Conservation (phyloP, 2,329 filamentous ascomycete species). For the Myriosclerotinia scirpicola region DNA sequence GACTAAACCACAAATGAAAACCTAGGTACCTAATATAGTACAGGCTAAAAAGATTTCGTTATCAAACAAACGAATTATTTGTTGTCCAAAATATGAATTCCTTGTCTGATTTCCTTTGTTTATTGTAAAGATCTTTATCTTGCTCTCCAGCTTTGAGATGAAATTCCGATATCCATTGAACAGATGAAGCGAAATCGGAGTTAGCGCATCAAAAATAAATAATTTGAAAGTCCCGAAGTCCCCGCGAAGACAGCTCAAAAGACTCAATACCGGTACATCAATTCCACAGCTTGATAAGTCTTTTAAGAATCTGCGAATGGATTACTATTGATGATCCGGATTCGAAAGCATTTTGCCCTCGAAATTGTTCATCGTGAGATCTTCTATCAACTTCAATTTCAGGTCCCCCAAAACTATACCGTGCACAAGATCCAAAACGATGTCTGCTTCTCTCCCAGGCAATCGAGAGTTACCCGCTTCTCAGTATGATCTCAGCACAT, state of each 20-base stretch:
- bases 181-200: slow-evolving; percentile 19
- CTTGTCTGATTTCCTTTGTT: slow-evolving; percentile 10
- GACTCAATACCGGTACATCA: neutral
- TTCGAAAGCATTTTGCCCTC: slow-evolving; percentile 11
- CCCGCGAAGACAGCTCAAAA: neutral
- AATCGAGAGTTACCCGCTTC: slow-evolving; percentile 83
- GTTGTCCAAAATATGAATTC: neutral
- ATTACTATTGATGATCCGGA: slow-evolving; percentile 7
- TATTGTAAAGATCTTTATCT: neutral
- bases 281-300: slow-evolving; percentile 1
- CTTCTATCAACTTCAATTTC: slow-evolving; percentile 12
- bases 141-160: slow-evolving; percentile 1
- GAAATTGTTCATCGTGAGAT: neutral
- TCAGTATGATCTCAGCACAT: slow-evolving; percentile 88
- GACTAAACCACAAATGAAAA: neutral
- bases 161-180: neutral
- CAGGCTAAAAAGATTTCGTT: neutral
- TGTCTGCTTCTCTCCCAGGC: slow-evolving; percentile 67
- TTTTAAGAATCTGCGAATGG: neutral
- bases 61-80: neutral
- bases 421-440: slow-evolving; percentile 37
- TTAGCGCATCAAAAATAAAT: slow-evolving; percentile 15
- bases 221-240: neutral
- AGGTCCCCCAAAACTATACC: neutral
- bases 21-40: too few species aligned